These are phyloP conservation scores for Chionographis japonica DNA, from an alignment of 106 monocot genomes.

Conservation along the genomic window DNA sequence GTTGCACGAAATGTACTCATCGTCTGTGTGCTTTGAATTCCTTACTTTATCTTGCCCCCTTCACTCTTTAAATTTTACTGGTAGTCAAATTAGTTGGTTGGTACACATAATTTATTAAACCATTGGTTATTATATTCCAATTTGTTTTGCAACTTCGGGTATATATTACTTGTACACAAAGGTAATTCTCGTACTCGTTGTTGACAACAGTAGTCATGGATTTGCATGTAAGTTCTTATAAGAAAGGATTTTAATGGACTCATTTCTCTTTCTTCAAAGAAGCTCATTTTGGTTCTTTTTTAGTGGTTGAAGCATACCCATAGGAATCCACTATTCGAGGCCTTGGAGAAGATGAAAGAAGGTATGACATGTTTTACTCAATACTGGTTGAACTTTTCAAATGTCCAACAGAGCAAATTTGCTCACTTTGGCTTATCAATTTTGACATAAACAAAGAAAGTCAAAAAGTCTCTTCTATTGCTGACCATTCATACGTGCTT, in stretches of 20 bases:
- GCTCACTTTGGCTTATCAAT: neutral
- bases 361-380: slow-evolving; percentile 28
- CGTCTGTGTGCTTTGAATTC: no score
- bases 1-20: no score
- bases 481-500: neutral
- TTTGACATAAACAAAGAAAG: neutral
- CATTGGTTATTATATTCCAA: no score
- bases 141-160: no score
- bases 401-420: neutral
- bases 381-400: neutral
- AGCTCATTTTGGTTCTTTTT: slow-evolving; percentile 1
- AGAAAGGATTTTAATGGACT: neutral
- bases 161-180: no score
- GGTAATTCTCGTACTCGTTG: no score
- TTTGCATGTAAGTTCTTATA: no score
- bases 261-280: neutral
- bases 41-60: no score
- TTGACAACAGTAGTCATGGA: no score
- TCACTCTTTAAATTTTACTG: no score
- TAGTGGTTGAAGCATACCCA: slow-evolving; percentile 97
- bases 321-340: slow-evolving; percentile 84
- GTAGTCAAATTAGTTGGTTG: no score
- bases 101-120: no score
- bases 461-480: neutral
- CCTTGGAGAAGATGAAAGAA: slow-evolving; percentile 99